phyloP scores from a whole-genome alignment of 768 basidiomycete species.

The Butyriboletus loyo region DNA sequence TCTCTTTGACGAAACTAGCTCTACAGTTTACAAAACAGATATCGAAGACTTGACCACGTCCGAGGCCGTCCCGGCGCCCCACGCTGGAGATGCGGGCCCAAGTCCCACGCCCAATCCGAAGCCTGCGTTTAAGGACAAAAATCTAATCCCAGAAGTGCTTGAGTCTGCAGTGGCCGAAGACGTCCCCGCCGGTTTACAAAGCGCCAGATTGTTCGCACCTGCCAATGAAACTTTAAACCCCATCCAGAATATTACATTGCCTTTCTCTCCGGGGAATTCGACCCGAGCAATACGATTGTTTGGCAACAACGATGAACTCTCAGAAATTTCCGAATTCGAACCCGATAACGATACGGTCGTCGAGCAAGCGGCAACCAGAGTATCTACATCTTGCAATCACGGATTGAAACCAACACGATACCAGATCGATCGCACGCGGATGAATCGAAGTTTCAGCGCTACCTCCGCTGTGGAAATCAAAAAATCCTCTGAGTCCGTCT shows the following conservation, averaged over 20 bases:
- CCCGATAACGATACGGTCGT: not conserved
- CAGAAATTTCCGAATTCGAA: constrained; percentile 35
- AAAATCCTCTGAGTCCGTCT: not conserved
- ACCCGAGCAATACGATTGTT: constrained; percentile 1
- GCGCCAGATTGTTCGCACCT: not conserved
- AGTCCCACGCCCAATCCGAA: not conserved
- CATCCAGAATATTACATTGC: not conserved
- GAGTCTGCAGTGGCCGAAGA: not conserved
- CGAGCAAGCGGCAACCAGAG: not conserved
- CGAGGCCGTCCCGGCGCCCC: not conserved
- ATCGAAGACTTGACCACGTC: constrained; percentile 14
- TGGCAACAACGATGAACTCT: constrained; percentile 24
- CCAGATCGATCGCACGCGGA: not conserved
- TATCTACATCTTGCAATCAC: not conserved
- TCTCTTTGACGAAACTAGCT: not conserved
- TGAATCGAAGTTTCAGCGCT: constrained; percentile 12
- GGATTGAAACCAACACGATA: not conserved
- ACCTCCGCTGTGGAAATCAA: not conserved
- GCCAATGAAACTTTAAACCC: not conserved
- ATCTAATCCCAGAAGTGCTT: not conserved
- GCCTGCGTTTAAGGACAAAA: not conserved
- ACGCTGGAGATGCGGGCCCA: not conserved
- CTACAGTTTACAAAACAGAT: constrained; percentile 29
- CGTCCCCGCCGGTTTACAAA: not conserved
- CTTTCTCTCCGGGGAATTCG: not conserved